phyloP scores from a whole-genome alignment of 352 stramenopile genomes.

The Phytophthora hibernalis region DNA sequence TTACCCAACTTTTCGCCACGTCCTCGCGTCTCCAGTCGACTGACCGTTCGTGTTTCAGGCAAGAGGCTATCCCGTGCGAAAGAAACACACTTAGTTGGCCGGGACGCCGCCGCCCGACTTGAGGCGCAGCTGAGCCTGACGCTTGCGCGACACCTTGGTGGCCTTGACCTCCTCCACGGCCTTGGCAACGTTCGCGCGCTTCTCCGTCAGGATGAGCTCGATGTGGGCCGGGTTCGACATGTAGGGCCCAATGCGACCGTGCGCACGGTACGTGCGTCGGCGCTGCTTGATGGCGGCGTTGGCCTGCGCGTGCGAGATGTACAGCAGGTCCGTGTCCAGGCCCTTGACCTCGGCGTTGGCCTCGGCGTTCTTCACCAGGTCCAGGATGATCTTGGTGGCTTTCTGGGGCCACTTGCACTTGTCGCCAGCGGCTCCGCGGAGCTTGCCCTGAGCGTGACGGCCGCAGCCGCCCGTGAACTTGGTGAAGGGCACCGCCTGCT shows the following conservation, averaged over 20 bases:
- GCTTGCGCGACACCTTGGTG: constrained; percentile 88
- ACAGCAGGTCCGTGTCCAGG: constrained; percentile 96
- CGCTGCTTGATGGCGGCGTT: constrained; percentile 98
- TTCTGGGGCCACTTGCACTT: constrained; percentile 99
- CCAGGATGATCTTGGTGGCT: constrained; percentile 98
- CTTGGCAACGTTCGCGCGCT: constrained; percentile 94
- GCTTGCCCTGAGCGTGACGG: constrained; percentile 97
- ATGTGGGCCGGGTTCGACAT: constrained; percentile 99
- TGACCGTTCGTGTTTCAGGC: constrained; percentile 40
- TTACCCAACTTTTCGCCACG: constrained; percentile 55
- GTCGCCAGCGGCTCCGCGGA: constrained; percentile 94
- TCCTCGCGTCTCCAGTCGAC: constrained; percentile 54
- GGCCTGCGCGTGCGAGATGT: constrained; percentile 97
- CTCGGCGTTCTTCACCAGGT: constrained; percentile 98
- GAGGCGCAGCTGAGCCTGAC: constrained; percentile 88
- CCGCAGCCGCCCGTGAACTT: constrained; percentile 99
- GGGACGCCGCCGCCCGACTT: constrained; percentile 88
- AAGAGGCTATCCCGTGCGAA: constrained; percentile 33
- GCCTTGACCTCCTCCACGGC: constrained; percentile 90
- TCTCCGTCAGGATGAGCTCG: constrained; percentile 99
- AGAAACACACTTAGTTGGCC: constrained; percentile 73
- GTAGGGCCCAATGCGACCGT: constrained; percentile 98
- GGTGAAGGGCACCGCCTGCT: constrained; percentile 98
- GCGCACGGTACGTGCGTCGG: constrained; percentile 98
- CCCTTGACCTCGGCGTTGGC: constrained; percentile 99